phyloP scores from a whole-genome alignment of 345 rosid genomes.

The Lumnitzera littorea region DNA sequence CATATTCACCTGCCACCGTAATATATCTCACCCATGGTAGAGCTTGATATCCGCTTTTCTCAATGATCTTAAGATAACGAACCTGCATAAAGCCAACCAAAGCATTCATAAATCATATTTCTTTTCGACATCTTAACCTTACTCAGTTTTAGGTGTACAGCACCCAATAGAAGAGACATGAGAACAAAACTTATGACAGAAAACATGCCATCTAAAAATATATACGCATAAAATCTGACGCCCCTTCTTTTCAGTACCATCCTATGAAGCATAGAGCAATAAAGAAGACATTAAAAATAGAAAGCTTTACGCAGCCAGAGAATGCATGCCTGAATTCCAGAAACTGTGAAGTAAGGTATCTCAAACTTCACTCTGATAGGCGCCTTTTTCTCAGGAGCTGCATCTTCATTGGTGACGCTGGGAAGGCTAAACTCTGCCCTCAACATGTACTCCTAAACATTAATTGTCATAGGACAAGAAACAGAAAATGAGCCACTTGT shows the following conservation, averaged over 20 bases:
- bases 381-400: conserved; percentile 74
- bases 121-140: too few species aligned
- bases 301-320: background rate
- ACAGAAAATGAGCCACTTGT: background rate
- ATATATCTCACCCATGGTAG: conserved; percentile 99
- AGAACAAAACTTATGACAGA: too few species aligned
- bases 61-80: conserved; percentile 92
- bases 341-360: conserved; percentile 93
- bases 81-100: conserved; percentile 43
- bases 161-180: too few species aligned
- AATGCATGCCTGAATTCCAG: conserved; percentile 79
- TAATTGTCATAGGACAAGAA: background rate
- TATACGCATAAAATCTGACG: too few species aligned
- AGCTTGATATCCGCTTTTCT: conserved; percentile 95
- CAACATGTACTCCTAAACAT: conserved; percentile 73
- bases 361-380: conserved; percentile 90
- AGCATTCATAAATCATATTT: background rate
- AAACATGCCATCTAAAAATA: too few species aligned
- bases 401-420: conserved; percentile 79
- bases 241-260: too few species aligned
- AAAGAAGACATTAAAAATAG: background rate
- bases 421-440: conserved; percentile 92
- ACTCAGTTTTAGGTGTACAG: too few species aligned
- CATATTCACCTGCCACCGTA: conserved; percentile 98
- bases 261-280: too few species aligned